A percentile compares a stretch with the other conserved stretches of the same genome.
Evolutionary conservation across 2,329 filamentous ascomycete species (phyloP).

Genomic region (Ophiostoma triangulosporum): DNA sequence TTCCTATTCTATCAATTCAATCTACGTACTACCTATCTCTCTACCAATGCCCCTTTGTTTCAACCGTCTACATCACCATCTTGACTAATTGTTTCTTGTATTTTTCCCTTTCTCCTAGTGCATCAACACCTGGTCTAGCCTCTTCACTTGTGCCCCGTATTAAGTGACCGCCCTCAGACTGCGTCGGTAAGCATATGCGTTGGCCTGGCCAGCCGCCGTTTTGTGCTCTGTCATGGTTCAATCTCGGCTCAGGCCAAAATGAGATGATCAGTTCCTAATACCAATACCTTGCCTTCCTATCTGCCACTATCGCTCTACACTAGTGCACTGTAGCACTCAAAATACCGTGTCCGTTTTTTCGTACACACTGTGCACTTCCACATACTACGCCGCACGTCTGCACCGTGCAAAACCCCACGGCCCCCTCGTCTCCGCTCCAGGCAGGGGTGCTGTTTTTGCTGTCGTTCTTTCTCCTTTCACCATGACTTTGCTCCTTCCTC

Average conservation of each 20-base stretch:
- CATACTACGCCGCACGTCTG: not conserved
- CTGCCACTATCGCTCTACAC: not conserved
- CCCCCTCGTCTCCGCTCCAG: slow-evolving; percentile 2
- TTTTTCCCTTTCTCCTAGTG: not conserved
- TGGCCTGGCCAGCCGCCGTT: not conserved
- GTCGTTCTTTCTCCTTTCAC: not conserved
- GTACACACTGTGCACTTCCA: not conserved
- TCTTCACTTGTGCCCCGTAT: not conserved
- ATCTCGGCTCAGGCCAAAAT: not conserved
- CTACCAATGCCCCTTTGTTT: not conserved
- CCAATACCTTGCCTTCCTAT: too few species aligned
- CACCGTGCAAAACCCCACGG: slow-evolving; percentile 4
- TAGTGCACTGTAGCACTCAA: not conserved
- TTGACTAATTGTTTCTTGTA: not conserved
- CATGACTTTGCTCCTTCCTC: not conserved
- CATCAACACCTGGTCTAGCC: not conserved
- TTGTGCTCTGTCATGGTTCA: not conserved
- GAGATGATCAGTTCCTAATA: not conserved
- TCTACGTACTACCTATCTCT: too few species aligned
- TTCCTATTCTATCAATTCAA: too few species aligned
- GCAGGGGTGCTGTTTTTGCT: not conserved
- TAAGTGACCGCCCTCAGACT: not conserved
- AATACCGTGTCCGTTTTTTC: not conserved
- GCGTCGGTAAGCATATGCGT: not conserved
- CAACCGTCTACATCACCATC: not conserved